These are phyloP conservation scores for Pythium angustatum DNA, from an alignment of 352 stramenopile genomes.

Conservation along the genomic window DNA sequence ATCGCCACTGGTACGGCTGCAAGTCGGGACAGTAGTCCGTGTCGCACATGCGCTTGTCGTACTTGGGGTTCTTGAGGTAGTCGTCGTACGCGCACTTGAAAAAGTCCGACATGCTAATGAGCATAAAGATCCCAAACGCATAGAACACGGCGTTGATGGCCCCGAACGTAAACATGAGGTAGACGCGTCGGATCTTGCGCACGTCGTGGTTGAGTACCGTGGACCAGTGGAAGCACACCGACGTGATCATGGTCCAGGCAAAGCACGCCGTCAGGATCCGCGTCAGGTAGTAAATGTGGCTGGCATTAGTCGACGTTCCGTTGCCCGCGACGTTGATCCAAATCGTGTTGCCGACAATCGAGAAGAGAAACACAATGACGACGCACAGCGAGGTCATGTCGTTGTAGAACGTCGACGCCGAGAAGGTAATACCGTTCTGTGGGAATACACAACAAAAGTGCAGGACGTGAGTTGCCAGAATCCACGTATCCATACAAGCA, in stretches of 20 bases:
- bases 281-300: constrained; percentile 76
- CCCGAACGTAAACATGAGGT: constrained; percentile 62
- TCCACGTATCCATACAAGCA: not conserved
- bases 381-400: constrained; percentile 83
- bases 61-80: constrained; percentile 84
- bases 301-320: constrained; percentile 42
- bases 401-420: constrained; percentile 76
- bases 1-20: constrained; percentile 81
- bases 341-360: constrained; percentile 77
- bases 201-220: constrained; percentile 72
- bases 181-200: constrained; percentile 48
- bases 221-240: constrained; percentile 85
- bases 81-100: constrained; percentile 88
- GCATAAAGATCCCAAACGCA: constrained; percentile 57
- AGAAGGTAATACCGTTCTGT: constrained; percentile 83
- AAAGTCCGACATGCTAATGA: constrained; percentile 75
- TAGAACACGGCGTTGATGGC: constrained; percentile 71
- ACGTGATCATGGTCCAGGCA: constrained; percentile 87
- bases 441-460: not conserved
- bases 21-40: constrained; percentile 80
- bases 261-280: constrained; percentile 68
- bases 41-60: constrained; percentile 63
- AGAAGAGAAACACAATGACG: constrained; percentile 69
- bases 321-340: constrained; percentile 78
- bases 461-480: not conserved